These are phyloP conservation scores for Hericium erinaceus DNA, from an alignment of 768 basidiomycete species.

Conservation along the genomic window DNA sequence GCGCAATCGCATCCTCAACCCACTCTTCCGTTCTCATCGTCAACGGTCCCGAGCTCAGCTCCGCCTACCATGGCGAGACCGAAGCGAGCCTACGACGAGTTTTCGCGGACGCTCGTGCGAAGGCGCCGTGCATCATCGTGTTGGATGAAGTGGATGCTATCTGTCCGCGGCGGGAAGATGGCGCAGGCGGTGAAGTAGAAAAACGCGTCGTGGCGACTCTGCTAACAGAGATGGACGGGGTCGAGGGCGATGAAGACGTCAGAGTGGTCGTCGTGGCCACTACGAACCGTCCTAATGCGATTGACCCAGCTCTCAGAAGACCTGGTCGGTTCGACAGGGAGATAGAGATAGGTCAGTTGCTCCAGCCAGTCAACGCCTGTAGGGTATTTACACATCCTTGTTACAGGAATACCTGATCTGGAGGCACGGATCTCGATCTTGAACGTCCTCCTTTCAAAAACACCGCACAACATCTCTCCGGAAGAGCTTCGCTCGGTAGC, in stretches of 20 bases:
- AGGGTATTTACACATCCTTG: background rate
- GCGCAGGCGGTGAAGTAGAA: constrained; percentile 90
- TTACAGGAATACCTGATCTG: constrained; percentile 77
- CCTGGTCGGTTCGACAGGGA: constrained; percentile 93
- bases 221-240: constrained; percentile 90
- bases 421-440: constrained; percentile 81
- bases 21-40: constrained; percentile 84
- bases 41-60: constrained; percentile 91
- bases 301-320: constrained; percentile 84
- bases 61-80: constrained; percentile 95
- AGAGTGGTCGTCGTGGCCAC: constrained; percentile 93
- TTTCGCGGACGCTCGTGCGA: constrained; percentile 72
- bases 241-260: constrained; percentile 43
- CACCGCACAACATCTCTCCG: constrained; percentile 61
- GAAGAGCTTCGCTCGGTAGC: constrained; percentile 60
- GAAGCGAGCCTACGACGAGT: constrained; percentile 85
- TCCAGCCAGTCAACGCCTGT: background rate
- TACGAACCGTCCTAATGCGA: constrained; percentile 91
- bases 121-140: constrained; percentile 88
- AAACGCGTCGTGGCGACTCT: constrained; percentile 92
- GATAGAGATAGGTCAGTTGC: constrained; percentile 89
- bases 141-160: constrained; percentile 95
- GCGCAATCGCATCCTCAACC: constrained; percentile 85
- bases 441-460: constrained; percentile 70
- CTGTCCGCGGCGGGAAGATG: constrained; percentile 83